Evolutionary conservation across 139 green algal genomes (phyloP).

Genomic region (Gonium pectorale): DNA sequence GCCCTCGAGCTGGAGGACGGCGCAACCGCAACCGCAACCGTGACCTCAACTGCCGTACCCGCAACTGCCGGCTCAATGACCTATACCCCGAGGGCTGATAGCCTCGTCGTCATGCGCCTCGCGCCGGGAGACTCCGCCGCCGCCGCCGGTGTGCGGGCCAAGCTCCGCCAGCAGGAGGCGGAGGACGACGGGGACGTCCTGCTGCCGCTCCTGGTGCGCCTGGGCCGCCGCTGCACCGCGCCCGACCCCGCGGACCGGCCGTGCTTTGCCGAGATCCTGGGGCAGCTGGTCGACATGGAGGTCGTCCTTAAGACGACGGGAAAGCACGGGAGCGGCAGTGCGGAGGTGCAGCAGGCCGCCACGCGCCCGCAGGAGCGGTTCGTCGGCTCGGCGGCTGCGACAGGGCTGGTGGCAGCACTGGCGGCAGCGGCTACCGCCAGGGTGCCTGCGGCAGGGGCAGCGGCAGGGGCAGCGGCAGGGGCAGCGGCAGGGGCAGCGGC

Average conservation of each 20-base stretch:
- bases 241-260: neutral
- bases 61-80: too few relatives aligned
- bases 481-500: neutral
- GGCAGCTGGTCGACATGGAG: slow-evolving; percentile 25
- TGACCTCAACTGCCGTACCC: too few relatives aligned
- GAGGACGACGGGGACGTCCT: neutral
- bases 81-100: too few relatives aligned
- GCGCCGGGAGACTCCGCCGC: too few relatives aligned
- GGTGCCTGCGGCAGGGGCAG: neutral
- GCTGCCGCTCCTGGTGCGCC: neutral
- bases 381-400: too few relatives aligned
- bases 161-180: too few relatives aligned
- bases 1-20: too few relatives aligned
- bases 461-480: neutral
- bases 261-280: slow-evolving; percentile 19
- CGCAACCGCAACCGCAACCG: too few relatives aligned
- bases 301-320: slow-evolving; percentile 1
- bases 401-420: too few relatives aligned
- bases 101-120: too few relatives aligned
- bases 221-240: slow-evolving; percentile 14
- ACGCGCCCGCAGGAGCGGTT: neutral
- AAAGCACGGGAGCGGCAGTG: neutral
- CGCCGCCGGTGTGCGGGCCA: too few relatives aligned
- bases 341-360: neutral
- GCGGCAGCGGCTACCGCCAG: too few relatives aligned